Base-by-base conservation (phyloP, 2,329 filamentous ascomycete genomes). In the Apiospora arundinis region DNA sequence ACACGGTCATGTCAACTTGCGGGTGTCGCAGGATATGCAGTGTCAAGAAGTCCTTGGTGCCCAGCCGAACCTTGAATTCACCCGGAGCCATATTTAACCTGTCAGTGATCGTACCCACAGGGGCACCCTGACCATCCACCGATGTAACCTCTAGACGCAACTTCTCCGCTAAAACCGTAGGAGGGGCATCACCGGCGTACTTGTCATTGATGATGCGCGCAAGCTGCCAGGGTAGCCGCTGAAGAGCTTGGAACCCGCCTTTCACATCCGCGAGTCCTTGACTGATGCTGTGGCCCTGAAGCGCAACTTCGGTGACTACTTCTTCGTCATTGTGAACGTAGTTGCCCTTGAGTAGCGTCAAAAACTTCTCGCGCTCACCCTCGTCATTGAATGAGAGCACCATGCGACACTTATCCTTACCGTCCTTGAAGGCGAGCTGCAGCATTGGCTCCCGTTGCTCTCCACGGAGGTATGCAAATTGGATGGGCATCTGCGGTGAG, bases 11-110 rank as follows among this genome's bases (percentile, higher is more conserved):
- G 78, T 97, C 94, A 71, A 89, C 85, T 80, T 97, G 95, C 2
- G 91, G 88, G 72, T 92, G 90, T 49, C 95, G 91, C 70, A 93
- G 85, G 48, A 95, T 82, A 73, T 90, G 89, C 67, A 96, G 82
- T 18, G 90, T 84, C 68, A 89, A 90, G 28, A 86, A 86, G 69
- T 90, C 87, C 70, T 86, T 85, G 44, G 92, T 88, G 74, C 92
- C 90, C 45, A 94, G 83, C 42, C 89, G 86, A 67, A 95, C 80
- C 76, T 90, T 89, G 75, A 94, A 80, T 81, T 94, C 92, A n/a
- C 92, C 92, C 14, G 92, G 91, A 1, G 87, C 91, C 76, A 97
- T 86, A 75, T 97, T 97, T 78, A 97, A 86, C 48, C 95, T 90
- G 81, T 98, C 95, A 1, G 93, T 94, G 21, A 97, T 85, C 56